phyloP scores from a whole-genome alignment of 805 yeast genomes.

The Candida caryicola region DNA sequence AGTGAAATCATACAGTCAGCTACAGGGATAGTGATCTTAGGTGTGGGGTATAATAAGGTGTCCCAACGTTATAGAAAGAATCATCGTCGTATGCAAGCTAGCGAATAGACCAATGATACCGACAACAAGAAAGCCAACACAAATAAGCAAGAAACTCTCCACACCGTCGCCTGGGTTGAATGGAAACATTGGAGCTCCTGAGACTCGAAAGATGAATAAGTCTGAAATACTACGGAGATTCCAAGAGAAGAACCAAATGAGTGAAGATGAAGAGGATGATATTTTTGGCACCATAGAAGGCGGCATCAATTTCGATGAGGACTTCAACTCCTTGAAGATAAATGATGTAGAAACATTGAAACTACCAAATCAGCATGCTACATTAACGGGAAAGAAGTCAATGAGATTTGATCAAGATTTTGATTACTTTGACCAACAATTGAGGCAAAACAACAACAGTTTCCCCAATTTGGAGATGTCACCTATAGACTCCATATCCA shows the following conservation, averaged over 20 bases:
- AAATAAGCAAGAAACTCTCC: slow-evolving; percentile 9
- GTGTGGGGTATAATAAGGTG: no score
- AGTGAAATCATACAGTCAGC: no score
- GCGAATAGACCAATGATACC: slow-evolving; percentile 8
- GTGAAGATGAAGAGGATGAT: slow-evolving; percentile 20
- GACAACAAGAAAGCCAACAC: slow-evolving; percentile 9
- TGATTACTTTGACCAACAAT: slow-evolving; percentile 6
- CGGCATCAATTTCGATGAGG: slow-evolving; percentile 20
- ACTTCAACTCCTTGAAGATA: slow-evolving; percentile 24
- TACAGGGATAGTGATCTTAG: no score
- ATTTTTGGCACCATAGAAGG: slow-evolving; percentile 26
- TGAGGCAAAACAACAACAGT: background rate
- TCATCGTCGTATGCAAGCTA: no score
- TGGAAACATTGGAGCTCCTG: slow-evolving; percentile 3
- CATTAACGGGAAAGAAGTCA: background rate
- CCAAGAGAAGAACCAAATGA: slow-evolving; percentile 13
- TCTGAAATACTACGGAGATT: slow-evolving; percentile 21
- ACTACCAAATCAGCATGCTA: background rate
- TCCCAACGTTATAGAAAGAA: no score
- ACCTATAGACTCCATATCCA: slow-evolving; percentile 22
- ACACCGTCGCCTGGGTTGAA: slow-evolving; percentile 9
- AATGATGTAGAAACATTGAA: slow-evolving; percentile 11
- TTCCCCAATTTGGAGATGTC: slow-evolving; percentile 10
- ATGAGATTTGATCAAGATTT: slow-evolving; percentile 8
- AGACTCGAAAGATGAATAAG: slow-evolving; percentile 8